Percentiles rank a stretch among this genome's conserved stretches.
phyloP scores from a whole-genome alignment of 2,329 filamentous ascomycete species.

The Diaporthe sp. region DNA sequence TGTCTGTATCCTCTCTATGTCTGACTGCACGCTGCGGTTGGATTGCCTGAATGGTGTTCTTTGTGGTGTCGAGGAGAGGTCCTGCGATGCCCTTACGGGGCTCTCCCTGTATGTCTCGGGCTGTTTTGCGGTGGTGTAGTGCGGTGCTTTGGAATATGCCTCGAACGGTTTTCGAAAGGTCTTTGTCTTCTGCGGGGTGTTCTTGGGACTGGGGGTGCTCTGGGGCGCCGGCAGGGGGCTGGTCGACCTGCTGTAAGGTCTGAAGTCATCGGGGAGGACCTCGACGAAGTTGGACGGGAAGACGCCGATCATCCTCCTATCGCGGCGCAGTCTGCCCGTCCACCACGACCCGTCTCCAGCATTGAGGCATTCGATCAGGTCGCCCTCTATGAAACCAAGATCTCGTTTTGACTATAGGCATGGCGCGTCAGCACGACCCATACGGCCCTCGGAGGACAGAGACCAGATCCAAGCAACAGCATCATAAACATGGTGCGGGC shows the following conservation, averaged over 20 bases:
- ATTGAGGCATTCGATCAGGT: constrained; percentile 97
- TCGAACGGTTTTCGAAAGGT: constrained; percentile 77
- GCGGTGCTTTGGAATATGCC: constrained; percentile 75
- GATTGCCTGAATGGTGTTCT: constrained; percentile 15
- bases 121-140: constrained; percentile 74
- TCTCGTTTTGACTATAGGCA: constrained; percentile 82
- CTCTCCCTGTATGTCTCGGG: constrained; percentile 68
- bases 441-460: neutral
- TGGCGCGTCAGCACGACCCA: constrained; percentile 45
- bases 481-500: neutral
- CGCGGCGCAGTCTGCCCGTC: constrained; percentile 91
- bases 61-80: constrained; percentile 42
- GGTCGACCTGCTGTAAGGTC: constrained; percentile 75
- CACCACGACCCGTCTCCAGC: constrained; percentile 98
- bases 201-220: constrained; percentile 67
- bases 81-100: constrained; percentile 52
- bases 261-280: constrained; percentile 86
- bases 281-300: constrained; percentile 99
- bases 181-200: constrained; percentile 70
- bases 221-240: constrained; percentile 69
- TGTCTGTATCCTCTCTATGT: constrained; percentile 47
- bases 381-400: constrained; percentile 96
- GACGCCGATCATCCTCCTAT: constrained; percentile 89
- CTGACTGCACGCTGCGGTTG: constrained; percentile 43
- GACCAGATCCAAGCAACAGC: neutral